Evolutionary conservation across 1,139 yeast species (phyloP).

Genomic region (Meyerozyma athensensis): DNA sequence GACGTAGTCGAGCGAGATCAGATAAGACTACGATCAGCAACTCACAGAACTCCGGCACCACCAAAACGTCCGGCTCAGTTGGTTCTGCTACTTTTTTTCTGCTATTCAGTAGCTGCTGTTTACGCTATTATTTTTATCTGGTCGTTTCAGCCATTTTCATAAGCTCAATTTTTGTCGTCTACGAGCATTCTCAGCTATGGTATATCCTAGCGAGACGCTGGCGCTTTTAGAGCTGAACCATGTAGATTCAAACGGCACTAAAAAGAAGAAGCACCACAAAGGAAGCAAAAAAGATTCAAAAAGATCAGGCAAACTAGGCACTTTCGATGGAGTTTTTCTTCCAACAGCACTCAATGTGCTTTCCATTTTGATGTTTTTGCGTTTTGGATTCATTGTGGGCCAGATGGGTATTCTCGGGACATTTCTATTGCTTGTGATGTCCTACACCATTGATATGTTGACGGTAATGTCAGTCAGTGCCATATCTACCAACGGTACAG

Average conservation of each 20-base stretch:
- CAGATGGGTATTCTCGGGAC: conserved; percentile 73
- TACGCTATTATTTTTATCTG: too few relatives aligned
- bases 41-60: background rate
- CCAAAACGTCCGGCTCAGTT: too few relatives aligned
- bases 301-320: conserved; percentile 47
- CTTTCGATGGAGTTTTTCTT: conserved; percentile 73
- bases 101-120: too few relatives aligned
- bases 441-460: conserved; percentile 60
- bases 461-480: conserved; percentile 75
- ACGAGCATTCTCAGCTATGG: background rate
- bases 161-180: too few relatives aligned
- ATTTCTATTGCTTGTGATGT: conserved; percentile 49
- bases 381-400: conserved; percentile 77
- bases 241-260: background rate
- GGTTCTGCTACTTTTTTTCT: too few relatives aligned
- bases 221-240: conserved; percentile 1
- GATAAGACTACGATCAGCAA: background rate
- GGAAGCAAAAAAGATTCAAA: conserved; percentile 3
- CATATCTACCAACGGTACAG: conserved; percentile 78
- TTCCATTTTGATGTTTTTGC: conserved; percentile 74
- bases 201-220: background rate
- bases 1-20: background rate
- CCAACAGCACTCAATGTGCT: conserved; percentile 73
- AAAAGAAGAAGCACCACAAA: background rate
- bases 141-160: too few relatives aligned